Evolutionary conservation across 192 early-diverging fungal species (phyloP).

Genomic region (Physocladia obscura): DNA sequence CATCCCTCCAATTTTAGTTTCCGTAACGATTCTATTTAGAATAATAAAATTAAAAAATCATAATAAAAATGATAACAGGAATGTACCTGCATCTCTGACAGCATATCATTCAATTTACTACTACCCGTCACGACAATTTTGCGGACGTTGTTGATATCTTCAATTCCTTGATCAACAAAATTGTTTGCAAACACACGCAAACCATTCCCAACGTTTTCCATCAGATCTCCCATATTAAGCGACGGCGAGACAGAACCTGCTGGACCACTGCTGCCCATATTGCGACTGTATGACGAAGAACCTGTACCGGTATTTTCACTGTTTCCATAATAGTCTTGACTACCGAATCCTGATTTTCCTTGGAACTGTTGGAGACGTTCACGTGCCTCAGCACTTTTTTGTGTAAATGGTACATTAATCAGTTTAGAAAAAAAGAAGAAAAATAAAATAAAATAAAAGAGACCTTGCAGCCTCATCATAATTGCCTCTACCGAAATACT

Average conservation of each 20-base stretch:
- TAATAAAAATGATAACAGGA: not conserved
- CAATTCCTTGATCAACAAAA: conserved; percentile 56
- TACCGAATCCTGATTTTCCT: conserved; percentile 57
- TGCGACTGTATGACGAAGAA: not conserved
- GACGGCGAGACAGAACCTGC: not conserved
- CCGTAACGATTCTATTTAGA: not conserved
- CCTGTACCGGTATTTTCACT: not conserved
- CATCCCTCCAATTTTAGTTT: not conserved
- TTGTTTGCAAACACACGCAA: conserved; percentile 53
- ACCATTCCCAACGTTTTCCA: conserved; percentile 31
- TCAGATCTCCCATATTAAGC: conserved; percentile 19
- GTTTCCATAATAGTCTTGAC: conserved; percentile 53
- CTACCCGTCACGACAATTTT: conserved; percentile 45
- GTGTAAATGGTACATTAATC: conserved; percentile 12
- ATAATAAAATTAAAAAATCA: not conserved
- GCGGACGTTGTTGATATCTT: conserved; percentile 47
- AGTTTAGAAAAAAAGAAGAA: conserved; percentile 20
- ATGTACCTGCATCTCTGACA: conserved; percentile 54
- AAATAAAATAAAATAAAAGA: not conserved
- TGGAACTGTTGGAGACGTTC: conserved; percentile 47
- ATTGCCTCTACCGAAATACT: conserved; percentile 81
- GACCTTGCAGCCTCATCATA: conserved; percentile 61
- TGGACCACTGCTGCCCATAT: not conserved
- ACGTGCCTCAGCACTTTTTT: conserved; percentile 51
- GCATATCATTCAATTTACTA: conserved; percentile 45